phyloP scores from a whole-genome alignment of 2,329 filamentous ascomycete species.

The Pseudogymnoascus sp. region DNA sequence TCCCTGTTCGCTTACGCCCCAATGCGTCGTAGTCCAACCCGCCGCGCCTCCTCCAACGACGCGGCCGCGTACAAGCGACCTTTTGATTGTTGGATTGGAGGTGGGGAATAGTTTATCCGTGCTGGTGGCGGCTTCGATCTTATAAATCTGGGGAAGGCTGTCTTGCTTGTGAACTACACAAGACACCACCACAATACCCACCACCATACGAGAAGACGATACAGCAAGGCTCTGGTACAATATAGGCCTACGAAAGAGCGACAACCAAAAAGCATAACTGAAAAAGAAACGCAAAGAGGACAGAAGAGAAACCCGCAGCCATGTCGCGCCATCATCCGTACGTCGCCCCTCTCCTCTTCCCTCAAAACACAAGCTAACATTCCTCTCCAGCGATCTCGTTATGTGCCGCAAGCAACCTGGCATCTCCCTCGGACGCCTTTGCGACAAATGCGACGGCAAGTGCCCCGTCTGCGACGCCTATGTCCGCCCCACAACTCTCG shows the following conservation, averaged over 20 bases:
- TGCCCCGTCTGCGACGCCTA: constrained; percentile 98
- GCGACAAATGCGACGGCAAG: constrained; percentile 99
- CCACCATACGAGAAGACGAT: not conserved
- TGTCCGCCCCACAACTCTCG: constrained; percentile 92
- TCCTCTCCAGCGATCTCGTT: constrained; percentile 67
- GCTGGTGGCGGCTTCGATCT: not conserved
- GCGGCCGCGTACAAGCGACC: not conserved
- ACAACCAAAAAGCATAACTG: not conserved
- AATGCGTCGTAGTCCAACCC: not conserved
- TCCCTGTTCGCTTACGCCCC: constrained; percentile 6
- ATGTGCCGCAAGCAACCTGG: constrained; percentile 99
- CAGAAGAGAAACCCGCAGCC: constrained; percentile 23
- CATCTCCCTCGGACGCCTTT: constrained; percentile 96
- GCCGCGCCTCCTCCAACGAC: not conserved
- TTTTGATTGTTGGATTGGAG: not conserved
- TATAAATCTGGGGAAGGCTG: constrained; percentile 8
- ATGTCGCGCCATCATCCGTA: constrained; percentile 95
- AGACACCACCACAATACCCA: not conserved
- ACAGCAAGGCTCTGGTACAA: not conserved
- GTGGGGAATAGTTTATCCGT: not conserved
- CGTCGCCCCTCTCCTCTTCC: constrained; percentile 29
- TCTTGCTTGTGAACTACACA: not conserved
- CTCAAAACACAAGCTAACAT: constrained; percentile 8
- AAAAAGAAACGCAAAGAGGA: not conserved
- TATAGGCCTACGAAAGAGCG: not conserved